Conservation (phyloP, 2,329 filamentous ascomycete species). For the Exserohilum turcica region DNA sequence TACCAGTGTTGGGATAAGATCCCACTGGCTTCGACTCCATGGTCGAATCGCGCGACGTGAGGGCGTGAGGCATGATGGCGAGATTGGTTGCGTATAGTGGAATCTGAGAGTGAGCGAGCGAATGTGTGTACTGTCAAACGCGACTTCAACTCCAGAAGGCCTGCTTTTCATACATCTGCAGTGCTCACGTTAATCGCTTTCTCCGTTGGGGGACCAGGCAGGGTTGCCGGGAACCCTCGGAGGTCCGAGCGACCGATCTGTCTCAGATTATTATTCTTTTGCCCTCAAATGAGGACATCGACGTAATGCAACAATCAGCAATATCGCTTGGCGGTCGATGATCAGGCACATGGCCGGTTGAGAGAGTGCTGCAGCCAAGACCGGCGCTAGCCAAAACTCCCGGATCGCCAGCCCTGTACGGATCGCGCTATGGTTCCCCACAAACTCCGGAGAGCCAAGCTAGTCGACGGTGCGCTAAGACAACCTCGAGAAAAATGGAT, state of each 20-base stretch:
- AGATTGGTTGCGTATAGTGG: slow-evolving; percentile 3
- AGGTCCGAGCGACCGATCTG: slow-evolving; percentile 19
- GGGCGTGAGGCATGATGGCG: slow-evolving; percentile 46
- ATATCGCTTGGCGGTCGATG: slow-evolving; percentile 14
- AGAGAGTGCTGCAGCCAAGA: slow-evolving; percentile 21
- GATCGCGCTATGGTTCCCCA: slow-evolving; percentile 40
- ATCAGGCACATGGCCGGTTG: slow-evolving; percentile 15
- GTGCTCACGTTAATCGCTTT: slow-evolving; percentile 10
- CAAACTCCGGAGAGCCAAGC: slow-evolving; percentile 33
- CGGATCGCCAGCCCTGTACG: background rate
- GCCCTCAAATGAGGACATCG: slow-evolving; percentile 1
- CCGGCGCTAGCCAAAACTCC: slow-evolving; percentile 20
- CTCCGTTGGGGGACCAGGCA: slow-evolving; percentile 30
- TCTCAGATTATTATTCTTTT: slow-evolving; percentile 11
- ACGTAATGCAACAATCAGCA: slow-evolving; percentile 19
- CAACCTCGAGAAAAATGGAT: background rate
- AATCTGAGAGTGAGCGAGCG: background rate
- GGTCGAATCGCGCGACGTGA: slow-evolving; percentile 55
- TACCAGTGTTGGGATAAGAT: slow-evolving; percentile 53
- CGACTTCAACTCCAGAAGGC: slow-evolving; percentile 1
- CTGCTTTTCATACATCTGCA: slow-evolving; percentile 22
- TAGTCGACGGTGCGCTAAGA: slow-evolving; percentile 17
- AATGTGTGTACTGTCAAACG: slow-evolving; percentile 12
- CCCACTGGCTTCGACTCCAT: slow-evolving; percentile 57
- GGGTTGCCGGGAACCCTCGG: slow-evolving; percentile 27